Conservation (phyloP, 108 stramenopile genomes). For the Fragilariopsis cylindrus region DNA sequence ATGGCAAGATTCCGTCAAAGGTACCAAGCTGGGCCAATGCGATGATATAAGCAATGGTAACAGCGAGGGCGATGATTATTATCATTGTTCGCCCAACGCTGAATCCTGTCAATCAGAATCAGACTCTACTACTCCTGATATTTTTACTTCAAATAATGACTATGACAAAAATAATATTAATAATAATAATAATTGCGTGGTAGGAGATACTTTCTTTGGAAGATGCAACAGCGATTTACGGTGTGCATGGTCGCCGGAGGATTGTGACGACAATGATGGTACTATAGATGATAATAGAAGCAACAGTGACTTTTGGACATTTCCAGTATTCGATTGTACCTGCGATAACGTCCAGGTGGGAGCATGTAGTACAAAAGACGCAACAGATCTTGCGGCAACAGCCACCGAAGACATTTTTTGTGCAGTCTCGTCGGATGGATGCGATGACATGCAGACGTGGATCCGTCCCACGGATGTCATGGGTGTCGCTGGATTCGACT, state of each 20-base stretch:
- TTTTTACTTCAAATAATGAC: too few species aligned
- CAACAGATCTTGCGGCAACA: too few species aligned
- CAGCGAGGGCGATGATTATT: background rate
- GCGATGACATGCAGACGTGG: background rate
- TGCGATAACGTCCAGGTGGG: constrained; percentile 4
- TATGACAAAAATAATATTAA: background rate
- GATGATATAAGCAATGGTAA: background rate
- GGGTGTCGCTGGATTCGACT: background rate
- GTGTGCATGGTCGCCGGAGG: background rate
- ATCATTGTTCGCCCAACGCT: background rate
- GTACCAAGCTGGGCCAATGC: background rate
- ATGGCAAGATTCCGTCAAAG: background rate
- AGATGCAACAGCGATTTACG: background rate
- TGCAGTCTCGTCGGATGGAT: background rate
- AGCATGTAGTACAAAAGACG: background rate
- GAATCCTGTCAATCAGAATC: background rate
- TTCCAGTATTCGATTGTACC: background rate
- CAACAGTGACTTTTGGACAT: background rate
- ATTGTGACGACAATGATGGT: background rate
- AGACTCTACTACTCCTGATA: background rate
- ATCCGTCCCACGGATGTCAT: background rate
- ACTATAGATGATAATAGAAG: too few species aligned
- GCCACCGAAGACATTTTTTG: background rate
- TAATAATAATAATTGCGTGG: background rate
- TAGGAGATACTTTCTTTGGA: background rate